Conservation (phyloP, 1,284 basidiomycete species). For the Inonotus hispidus region DNA sequence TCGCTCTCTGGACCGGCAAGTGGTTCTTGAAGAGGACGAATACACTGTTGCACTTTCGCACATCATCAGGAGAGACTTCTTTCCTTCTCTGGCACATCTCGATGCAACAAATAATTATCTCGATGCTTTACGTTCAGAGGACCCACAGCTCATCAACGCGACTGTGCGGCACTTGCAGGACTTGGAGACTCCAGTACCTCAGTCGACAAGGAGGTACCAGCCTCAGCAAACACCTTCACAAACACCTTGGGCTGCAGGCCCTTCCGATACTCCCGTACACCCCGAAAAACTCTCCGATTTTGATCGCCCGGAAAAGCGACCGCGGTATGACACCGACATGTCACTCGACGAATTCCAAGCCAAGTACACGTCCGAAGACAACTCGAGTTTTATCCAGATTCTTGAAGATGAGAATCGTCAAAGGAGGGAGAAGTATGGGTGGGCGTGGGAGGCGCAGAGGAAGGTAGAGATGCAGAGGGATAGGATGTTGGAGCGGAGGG, state of each 20-base stretch:
- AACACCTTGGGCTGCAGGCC: constrained; percentile 58
- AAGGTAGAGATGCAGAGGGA: constrained; percentile 62
- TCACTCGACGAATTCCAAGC: constrained; percentile 84
- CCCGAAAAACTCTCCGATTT: constrained; percentile 34
- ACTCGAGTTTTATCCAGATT: constrained; percentile 89
- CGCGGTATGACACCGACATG: constrained; percentile 54
- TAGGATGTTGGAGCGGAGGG: constrained; percentile 58
- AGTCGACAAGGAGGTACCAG: constrained; percentile 29
- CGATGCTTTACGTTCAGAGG: constrained; percentile 67
- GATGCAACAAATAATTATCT: constrained; percentile 85
- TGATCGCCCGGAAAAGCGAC: constrained; percentile 45
- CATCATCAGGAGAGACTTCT: constrained; percentile 97
- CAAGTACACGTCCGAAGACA: constrained; percentile 91
- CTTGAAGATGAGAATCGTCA: constrained; percentile 81
- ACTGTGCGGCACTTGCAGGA: constrained; percentile 71
- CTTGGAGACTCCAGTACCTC: constrained; percentile 40
- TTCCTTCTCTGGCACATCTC: constrained; percentile 83
- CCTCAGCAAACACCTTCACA: constrained; percentile 51
- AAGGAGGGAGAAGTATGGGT: constrained; percentile 73
- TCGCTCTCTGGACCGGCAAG: constrained; percentile 65
- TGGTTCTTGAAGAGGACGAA: constrained; percentile 89
- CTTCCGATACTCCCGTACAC: constrained; percentile 62
- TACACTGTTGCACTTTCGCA: constrained; percentile 89
- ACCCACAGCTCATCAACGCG: constrained; percentile 66
- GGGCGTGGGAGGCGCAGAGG: constrained; percentile 90